Conservation (phyloP, 805 yeast species). For the Kodamaea fukazawae region DNA sequence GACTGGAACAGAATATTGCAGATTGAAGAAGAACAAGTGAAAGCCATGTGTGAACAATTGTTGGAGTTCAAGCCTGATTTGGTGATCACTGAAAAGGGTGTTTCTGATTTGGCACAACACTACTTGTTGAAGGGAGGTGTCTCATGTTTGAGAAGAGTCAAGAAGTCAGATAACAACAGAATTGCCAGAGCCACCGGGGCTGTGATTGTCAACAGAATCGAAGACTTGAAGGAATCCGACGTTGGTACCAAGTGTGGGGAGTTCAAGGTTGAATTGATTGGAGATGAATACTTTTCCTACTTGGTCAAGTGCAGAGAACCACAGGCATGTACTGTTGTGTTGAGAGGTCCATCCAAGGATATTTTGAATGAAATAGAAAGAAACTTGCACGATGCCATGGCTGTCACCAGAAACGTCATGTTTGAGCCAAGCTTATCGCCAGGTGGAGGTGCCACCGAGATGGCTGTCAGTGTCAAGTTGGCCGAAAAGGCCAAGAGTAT, state of each 20-base stretch:
- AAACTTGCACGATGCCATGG: constrained; percentile 97
- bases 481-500: constrained; percentile 88
- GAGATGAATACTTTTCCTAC: constrained; percentile 94
- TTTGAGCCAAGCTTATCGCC: constrained; percentile 94
- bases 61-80: constrained; percentile 85
- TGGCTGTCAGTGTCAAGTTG: constrained; percentile 90
- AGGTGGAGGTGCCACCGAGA: constrained; percentile 99
- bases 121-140: constrained; percentile 90
- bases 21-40: constrained; percentile 97
- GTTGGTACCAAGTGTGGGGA: constrained; percentile 86
- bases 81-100: constrained; percentile 97
- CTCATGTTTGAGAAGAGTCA: constrained; percentile 88
- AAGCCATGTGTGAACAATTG: constrained; percentile 78
- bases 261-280: constrained; percentile 91
- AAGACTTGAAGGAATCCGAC: constrained; percentile 88
- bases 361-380: constrained; percentile 94
- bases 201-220: constrained; percentile 91
- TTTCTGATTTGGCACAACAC: constrained; percentile 96
- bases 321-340: constrained; percentile 86
- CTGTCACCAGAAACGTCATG: constrained; percentile 92
- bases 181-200: constrained; percentile 98
- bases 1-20: constrained; percentile 95
- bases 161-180: constrained; percentile 93
- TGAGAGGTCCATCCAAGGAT: constrained; percentile 97
- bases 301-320: constrained; percentile 80